Evolutionary conservation across 2,329 filamentous ascomycete species (phyloP).

Genomic region (Epichloe bromicola): DNA sequence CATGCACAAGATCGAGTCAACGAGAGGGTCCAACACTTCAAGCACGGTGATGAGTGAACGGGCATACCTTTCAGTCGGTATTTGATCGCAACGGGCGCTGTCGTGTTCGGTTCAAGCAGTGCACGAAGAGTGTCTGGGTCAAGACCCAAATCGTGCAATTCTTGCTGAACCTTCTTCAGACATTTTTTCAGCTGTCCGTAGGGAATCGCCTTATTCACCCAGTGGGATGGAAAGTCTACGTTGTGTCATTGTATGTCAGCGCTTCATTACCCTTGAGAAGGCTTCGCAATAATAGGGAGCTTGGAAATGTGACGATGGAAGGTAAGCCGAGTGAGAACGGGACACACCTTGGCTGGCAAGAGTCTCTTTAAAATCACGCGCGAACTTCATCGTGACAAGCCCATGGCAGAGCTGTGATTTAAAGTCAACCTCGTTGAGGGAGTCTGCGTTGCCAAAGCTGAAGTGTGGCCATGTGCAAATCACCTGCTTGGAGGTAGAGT

Average conservation of each 20-base stretch:
- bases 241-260: background rate
- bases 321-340: background rate
- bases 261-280: background rate
- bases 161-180: conserved; percentile 64
- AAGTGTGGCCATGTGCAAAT: background rate
- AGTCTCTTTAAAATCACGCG: conserved; percentile 59
- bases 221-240: conserved; percentile 56
- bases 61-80: conserved; percentile 41
- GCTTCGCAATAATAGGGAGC: background rate
- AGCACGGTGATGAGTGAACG: background rate
- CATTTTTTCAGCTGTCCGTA: conserved; percentile 82
- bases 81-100: conserved; percentile 33
- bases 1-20: background rate
- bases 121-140: conserved; percentile 56
- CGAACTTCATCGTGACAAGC: conserved; percentile 62
- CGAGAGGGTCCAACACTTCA: background rate
- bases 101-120: conserved; percentile 41
- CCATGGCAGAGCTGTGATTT: background rate
- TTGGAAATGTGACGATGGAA: background rate
- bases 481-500: background rate
- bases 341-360: conserved; percentile 46
- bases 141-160: conserved; percentile 59
- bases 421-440: background rate
- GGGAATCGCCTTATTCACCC: conserved; percentile 63
- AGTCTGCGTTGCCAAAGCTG: background rate